Evolutionary conservation across 2,329 filamentous ascomycete species (phyloP), one percentile per base, ranked within the genome.

Genomic region (Aspergillus sergii): DNA sequence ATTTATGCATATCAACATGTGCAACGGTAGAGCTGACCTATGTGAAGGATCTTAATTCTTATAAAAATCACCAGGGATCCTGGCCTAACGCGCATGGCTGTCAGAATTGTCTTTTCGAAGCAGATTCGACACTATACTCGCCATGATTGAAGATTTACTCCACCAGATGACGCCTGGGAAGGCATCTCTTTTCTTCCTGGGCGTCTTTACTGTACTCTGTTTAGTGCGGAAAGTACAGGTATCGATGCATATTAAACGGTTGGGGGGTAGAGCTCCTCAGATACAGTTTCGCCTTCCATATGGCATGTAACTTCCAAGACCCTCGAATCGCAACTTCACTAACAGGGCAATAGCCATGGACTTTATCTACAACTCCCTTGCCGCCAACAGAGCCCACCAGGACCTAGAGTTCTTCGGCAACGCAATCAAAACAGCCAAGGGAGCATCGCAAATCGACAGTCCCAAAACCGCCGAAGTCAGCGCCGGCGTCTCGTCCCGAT

Each of bases 331-430:
- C 48, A 55, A 45, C 39, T 43, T 21, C 41, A 32, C 64, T 70
- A 46, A 69, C 56, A 23, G n/a, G 54, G 39, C 50, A 11, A 16
- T 64, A 89, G 91, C 89, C 54, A 67, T 94, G 48, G 90, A 91
- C 67, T 81, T 92, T 64, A 78, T 93, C 36, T 82, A 80, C 69
- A 73, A 78, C n/a, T 83, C 85, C n/a, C 71, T 92, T 51, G 76
- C 76, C 34, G 79, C 85, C 53, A 84, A 84, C 9, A 75, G 82
- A 56, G 72, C 77, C 0, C 79, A 93, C 72, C 76, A 81, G 53
- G 88, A 88, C 64, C 79, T 89, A 34, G 83, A 88, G 53, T 81
- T 86, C 64, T 96, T 91, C 89, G 68, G 79, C 9, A 63, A 76
- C 2, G 76, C 83, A 59, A 85, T 93, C 71, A 70, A 70, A 16